phyloP scores from a whole-genome alignment of 2,329 filamentous ascomycete genomes.

The Colletotrichum phormii region DNA sequence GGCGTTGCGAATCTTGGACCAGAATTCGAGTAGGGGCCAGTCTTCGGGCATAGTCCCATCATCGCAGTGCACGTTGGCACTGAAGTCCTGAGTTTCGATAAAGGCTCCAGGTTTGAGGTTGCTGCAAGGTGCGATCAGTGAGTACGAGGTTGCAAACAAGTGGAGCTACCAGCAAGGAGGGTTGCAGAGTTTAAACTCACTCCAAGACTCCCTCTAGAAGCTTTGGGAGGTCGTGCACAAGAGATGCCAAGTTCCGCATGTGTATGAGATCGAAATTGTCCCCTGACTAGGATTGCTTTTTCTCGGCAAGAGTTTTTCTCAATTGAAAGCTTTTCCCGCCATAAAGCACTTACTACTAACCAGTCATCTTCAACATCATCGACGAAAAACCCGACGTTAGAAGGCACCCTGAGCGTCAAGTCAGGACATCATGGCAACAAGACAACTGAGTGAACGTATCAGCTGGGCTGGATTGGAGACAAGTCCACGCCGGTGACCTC shows the following conservation, averaged over 20 bases:
- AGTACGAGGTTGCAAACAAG: neutral
- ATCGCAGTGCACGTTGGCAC: conserved; percentile 50
- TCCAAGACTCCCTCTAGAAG: neutral
- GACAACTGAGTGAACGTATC: neutral
- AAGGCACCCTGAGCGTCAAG: neutral
- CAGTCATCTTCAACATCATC: neutral
- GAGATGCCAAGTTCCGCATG: neutral
- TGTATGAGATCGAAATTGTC: neutral
- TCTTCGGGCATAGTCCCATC: conserved; percentile 46
- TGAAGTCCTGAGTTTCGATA: conserved; percentile 59
- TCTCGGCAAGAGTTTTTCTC: no score
- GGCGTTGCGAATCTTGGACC: neutral
- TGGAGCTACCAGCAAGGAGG: conserved; percentile 11
- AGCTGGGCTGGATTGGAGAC: conserved; percentile 40
- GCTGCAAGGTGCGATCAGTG: conserved; percentile 36
- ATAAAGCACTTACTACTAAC: neutral
- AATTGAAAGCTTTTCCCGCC: neutral
- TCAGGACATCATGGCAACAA: neutral
- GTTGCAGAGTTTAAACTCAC: neutral
- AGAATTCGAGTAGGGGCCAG: neutral
- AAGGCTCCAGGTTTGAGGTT: conserved; percentile 55
- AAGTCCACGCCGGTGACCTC: conserved; percentile 41
- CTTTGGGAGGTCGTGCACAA: neutral
- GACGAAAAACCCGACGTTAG: neutral
- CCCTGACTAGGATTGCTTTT: neutral